Conservation (phyloP, 352 stramenopile genomes). For the Paralagenidium karlingii region DNA sequence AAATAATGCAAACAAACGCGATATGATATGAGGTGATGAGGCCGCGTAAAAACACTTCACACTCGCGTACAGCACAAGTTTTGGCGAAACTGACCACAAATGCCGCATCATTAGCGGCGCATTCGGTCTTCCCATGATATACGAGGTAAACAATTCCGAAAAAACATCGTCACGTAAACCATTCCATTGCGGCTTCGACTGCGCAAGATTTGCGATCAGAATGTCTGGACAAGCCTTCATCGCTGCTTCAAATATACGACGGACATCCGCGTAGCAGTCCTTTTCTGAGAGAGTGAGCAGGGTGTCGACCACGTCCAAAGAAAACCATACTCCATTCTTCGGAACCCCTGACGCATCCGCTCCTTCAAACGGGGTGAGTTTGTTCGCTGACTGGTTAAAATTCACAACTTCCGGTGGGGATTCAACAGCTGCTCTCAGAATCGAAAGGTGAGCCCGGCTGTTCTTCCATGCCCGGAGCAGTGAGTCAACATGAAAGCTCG, state of each 20-base stretch:
- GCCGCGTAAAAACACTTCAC: conserved; percentile 81
- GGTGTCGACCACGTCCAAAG: conserved; percentile 70
- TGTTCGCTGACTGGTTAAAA: conserved; percentile 68
- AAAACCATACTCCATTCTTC: conserved; percentile 83
- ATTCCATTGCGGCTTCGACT: conserved; percentile 68
- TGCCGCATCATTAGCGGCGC: conserved; percentile 82
- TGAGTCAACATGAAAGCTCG: conserved; percentile 61
- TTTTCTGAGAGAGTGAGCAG: conserved; percentile 67
- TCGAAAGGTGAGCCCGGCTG: conserved; percentile 55
- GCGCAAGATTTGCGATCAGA: conserved; percentile 75
- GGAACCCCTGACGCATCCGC: conserved; percentile 73
- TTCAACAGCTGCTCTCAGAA: conserved; percentile 70
- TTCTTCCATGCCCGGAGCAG: conserved; percentile 72
- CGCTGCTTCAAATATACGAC: conserved; percentile 57
- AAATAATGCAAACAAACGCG: conserved; percentile 70
- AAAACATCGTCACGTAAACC: conserved; percentile 75
- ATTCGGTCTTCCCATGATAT: conserved; percentile 78
- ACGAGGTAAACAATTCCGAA: conserved; percentile 76
- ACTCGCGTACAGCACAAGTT: conserved; percentile 78
- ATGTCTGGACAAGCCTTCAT: conserved; percentile 81
- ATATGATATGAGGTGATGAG: conserved; percentile 67
- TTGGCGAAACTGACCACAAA: conserved; percentile 72
- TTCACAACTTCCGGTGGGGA: conserved; percentile 66
- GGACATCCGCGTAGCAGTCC: conserved; percentile 74
- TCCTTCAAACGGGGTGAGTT: conserved; percentile 75